Evolutionary conservation across 441 rosid genomes (phyloP).

Genomic region (Gossypium trilobum): DNA sequence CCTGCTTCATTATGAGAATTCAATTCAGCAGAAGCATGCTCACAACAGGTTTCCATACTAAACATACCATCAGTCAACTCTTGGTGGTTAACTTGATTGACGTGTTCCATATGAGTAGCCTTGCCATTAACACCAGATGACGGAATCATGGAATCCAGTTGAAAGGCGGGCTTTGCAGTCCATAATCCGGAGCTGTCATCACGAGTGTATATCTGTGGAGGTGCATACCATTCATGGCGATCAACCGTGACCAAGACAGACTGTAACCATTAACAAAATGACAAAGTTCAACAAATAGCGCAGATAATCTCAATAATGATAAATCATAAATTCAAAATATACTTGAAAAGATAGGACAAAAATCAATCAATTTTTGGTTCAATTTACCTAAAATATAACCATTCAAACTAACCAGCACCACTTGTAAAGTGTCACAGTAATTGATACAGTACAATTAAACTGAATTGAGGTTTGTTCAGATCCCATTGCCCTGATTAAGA

Average conservation of each 20-base stretch:
- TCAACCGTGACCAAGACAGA: conserved; percentile 78
- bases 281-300: neutral
- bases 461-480: neutral
- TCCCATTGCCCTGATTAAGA: neutral
- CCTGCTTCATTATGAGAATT: conserved; percentile 41
- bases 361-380: neutral
- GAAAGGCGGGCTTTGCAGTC: conserved; percentile 62
- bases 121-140: conserved; percentile 35
- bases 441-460: neutral
- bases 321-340: neutral
- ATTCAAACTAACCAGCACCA: conserved; percentile 1
- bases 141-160: conserved; percentile 26
- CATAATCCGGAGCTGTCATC: conserved; percentile 84
- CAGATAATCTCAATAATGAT: neutral
- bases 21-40: conserved; percentile 37
- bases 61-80: conserved; percentile 45
- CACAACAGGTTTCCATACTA: conserved; percentile 45
- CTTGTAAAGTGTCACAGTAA: neutral
- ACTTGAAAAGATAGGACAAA: neutral
- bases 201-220: conserved; percentile 84
- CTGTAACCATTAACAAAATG: conserved; percentile 42
- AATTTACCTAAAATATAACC: neutral
- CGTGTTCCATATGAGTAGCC: conserved; percentile 33
- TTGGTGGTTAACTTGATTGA: conserved; percentile 38
- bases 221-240: conserved; percentile 95